Conservation (phyloP, 176 grass and related monocot species). For the Cenchrus purpureus region DNA sequence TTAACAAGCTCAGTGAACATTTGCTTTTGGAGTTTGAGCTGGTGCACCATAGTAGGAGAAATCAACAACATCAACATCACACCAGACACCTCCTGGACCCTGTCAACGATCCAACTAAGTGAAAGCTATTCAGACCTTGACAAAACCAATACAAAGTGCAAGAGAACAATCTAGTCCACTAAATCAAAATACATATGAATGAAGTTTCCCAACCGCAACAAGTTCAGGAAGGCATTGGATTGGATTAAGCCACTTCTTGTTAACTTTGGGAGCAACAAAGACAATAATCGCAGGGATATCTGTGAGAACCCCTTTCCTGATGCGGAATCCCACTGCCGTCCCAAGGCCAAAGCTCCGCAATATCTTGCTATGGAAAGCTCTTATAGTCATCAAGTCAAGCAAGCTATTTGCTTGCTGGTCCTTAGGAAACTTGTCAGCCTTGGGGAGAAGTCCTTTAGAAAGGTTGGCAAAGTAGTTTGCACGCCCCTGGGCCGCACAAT, state of each 20-base stretch:
- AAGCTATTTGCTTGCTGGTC: constrained; percentile 90
- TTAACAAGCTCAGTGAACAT: constrained; percentile 87
- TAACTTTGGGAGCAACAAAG: constrained; percentile 93
- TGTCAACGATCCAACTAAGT: constrained; percentile 62
- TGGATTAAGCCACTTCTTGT: constrained; percentile 81
- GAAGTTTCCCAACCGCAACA: constrained; percentile 58
- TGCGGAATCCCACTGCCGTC: constrained; percentile 92
- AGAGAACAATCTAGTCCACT: neutral
- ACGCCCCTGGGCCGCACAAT: constrained; percentile 85
- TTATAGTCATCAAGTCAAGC: constrained; percentile 98
- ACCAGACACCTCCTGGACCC: constrained; percentile 98
- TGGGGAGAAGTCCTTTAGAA: constrained; percentile 86
- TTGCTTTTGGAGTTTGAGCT: constrained; percentile 85
- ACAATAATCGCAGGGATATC: constrained; percentile 88
- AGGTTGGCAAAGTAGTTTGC: constrained; percentile 99
- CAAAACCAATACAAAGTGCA: neutral
- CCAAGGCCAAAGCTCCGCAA: constrained; percentile 82
- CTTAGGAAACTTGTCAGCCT: constrained; percentile 60
- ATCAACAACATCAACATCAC: constrained; percentile 98
- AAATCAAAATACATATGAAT: constrained; percentile 29
- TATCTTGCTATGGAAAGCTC: constrained; percentile 99
- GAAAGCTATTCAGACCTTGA: constrained; percentile 21
- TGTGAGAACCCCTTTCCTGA: constrained; percentile 82
- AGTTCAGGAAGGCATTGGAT: constrained; percentile 83
- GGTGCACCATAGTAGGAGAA: constrained; percentile 98